phyloP scores from a whole-genome alignment of 2,329 filamentous ascomycete genomes.

The Chrysoporthe austroafricana region DNA sequence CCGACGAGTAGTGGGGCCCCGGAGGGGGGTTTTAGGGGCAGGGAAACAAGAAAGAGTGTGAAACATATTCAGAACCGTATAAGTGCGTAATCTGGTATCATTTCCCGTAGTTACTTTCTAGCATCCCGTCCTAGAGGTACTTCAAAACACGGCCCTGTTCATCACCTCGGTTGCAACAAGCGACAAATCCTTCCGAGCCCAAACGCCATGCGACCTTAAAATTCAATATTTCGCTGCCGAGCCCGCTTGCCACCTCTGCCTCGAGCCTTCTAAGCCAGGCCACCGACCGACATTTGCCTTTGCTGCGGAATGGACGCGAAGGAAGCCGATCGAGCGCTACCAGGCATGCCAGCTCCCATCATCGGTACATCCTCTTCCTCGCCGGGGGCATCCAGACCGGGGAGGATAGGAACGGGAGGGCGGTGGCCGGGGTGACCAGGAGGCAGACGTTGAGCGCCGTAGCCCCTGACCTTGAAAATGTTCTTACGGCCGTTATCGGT shows the following conservation, averaged over 20 bases:
- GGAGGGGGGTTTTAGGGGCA: not conserved
- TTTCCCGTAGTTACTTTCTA: not conserved
- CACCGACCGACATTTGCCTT: slow-evolving; percentile 27
- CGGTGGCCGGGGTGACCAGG: slow-evolving; percentile 49
- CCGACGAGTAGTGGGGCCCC: no score
- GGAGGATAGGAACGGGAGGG: slow-evolving; percentile 27
- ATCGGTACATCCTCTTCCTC: slow-evolving; percentile 52
- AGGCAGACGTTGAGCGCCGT: slow-evolving; percentile 58
- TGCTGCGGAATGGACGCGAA: slow-evolving; percentile 25
- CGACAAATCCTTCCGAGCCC: not conserved
- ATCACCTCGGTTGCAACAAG: not conserved
- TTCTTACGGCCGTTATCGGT: slow-evolving; percentile 68
- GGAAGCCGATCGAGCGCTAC: slow-evolving; percentile 20
- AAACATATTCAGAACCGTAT: not conserved
- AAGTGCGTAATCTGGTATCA: not conserved
- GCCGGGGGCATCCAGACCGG: slow-evolving; percentile 56
- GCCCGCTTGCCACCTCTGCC: not conserved
- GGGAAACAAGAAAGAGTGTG: not conserved
- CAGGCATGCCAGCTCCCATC: slow-evolving; percentile 17
- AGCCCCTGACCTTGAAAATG: slow-evolving; percentile 65
- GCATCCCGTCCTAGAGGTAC: not conserved
- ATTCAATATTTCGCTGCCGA: not conserved
- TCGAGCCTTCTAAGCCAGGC: slow-evolving; percentile 19
- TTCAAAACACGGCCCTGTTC: not conserved
- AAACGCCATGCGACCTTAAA: slow-evolving; percentile 12